These are phyloP conservation scores for Diutina scorzettiae DNA, from an alignment of 1,139 yeast genomes.

Conservation along the genomic window DNA sequence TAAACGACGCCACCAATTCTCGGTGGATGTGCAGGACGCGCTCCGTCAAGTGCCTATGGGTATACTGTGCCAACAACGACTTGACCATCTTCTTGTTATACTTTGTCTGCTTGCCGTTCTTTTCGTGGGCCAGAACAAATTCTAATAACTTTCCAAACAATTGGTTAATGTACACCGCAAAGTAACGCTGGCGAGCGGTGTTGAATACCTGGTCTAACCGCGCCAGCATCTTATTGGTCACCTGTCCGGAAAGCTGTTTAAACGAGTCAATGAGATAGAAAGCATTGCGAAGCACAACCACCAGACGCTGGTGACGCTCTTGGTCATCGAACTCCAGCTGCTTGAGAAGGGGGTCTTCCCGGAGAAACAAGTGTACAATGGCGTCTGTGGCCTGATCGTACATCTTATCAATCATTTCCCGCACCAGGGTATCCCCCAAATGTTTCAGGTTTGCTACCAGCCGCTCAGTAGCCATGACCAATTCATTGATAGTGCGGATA, in stretches of 20 bases:
- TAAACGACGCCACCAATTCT: conserved; percentile 50
- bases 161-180: conserved; percentile 34
- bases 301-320: conserved; percentile 44
- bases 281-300: conserved; percentile 53
- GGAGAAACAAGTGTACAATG: conserved; percentile 22
- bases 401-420: conserved; percentile 27
- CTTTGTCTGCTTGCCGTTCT: conserved; percentile 45
- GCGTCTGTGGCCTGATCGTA: conserved; percentile 28
- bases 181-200: conserved; percentile 27
- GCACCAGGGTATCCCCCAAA: conserved; percentile 13
- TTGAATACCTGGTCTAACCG: conserved; percentile 39
- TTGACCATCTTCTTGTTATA: conserved; percentile 49
- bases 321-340: conserved; percentile 41
- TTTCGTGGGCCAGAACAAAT: conserved; percentile 46
- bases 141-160: conserved; percentile 51
- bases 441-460: conserved; percentile 15
- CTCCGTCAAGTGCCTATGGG: conserved; percentile 43
- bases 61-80: conserved; percentile 43
- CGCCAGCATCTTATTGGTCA: conserved; percentile 24
- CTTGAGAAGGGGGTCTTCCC: conserved; percentile 34
- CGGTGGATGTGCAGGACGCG: conserved; percentile 45
- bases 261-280: conserved; percentile 45
- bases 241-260: conserved; percentile 17
- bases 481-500: conserved; percentile 23
- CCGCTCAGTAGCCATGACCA: conserved; percentile 25